Evolutionary conservation across 345 rosid genomes (phyloP), one percentile per base, ranked within the genome.

Genomic region (Ceriops zippeliana): DNA sequence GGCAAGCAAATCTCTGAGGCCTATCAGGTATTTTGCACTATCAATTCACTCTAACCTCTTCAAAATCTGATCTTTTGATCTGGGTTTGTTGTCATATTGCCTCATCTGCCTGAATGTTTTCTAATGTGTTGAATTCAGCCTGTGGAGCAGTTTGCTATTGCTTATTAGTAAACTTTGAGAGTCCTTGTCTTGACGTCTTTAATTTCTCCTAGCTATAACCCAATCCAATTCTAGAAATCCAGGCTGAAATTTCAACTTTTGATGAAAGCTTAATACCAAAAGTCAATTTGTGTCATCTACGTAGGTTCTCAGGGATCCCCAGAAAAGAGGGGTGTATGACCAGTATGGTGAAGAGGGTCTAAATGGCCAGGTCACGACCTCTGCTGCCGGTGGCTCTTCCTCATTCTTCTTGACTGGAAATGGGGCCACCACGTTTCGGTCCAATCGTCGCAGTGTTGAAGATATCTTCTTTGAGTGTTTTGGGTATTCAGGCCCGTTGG

Each of bases 321-420:
- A 65, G 52, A 75, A 75, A 54, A 70, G 58, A 62, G 71, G 63
- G 66, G 70, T 75, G 28, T 75, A 75, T 61, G 79, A 75, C 61
- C 74, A 70, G 21, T 75, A 70, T 42, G 79, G 79, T n/a, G 79
- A 75, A 53, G 79, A 75, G 74, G 79, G 79, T 34, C 62, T 75
- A 15, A 75, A 75, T 53, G 71, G 74, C 6, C 74, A 70, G 16
- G 62, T 70, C 1, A 74, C 70, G 37, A 74, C 74, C 0, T 70
- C 78, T 46, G 68, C 11, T 68, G 24, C 49, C n/a, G 60, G 68
- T 27, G 67, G 71, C 58, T 51, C 62, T 26, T 51, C 70, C 38
- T 32, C 69, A 21, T 75, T 56, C 70, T 68, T 31, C 46, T 64
- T 70, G 32, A 65, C 62, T 1, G 79, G 79, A 28, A 73, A 74